Conservation (phyloP, 169 alveolate genomes). For the Eimeria sp. region DNA sequence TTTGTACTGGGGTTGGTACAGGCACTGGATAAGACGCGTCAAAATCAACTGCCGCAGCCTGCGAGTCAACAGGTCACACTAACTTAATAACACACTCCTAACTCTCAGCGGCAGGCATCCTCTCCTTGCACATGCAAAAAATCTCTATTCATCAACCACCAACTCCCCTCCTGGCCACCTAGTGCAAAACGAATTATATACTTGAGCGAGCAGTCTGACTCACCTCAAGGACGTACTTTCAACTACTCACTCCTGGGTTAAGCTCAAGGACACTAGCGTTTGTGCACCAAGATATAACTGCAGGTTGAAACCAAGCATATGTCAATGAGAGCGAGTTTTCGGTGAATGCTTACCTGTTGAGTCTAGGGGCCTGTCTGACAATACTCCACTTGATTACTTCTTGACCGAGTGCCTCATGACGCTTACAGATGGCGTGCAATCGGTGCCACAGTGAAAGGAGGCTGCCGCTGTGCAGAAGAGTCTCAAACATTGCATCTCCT, state of each 20-base stretch:
- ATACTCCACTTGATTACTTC: conserved; percentile 77
- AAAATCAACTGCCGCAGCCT: conserved; percentile 81
- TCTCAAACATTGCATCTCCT: conserved; percentile 78
- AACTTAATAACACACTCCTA: not conserved
- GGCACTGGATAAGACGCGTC: conserved; percentile 76
- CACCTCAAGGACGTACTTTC: not conserved
- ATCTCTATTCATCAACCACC: not conserved
- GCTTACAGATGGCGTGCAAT: conserved; percentile 71
- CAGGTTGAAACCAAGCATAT: not conserved
- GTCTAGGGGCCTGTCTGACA: conserved; percentile 80
- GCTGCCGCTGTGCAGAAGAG: conserved; percentile 80
- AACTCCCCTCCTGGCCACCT: not conserved
- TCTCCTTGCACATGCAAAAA: not conserved
- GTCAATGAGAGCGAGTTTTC: not conserved
- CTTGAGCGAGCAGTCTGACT: not conserved
- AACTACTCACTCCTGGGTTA: not conserved
- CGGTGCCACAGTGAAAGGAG: conserved; percentile 81
- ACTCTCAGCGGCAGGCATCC: not conserved
- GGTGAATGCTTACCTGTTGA: conserved; percentile 52
- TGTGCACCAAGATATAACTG: not conserved
- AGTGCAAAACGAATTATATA: not conserved
- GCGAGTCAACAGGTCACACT: not conserved
- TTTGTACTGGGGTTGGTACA: conserved; percentile 63
- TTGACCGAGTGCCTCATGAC: conserved; percentile 23
- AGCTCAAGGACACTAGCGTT: not conserved